Conservation (phyloP, 2,329 filamentous ascomycete genomes). For the Colletotrichum graminicola region DNA sequence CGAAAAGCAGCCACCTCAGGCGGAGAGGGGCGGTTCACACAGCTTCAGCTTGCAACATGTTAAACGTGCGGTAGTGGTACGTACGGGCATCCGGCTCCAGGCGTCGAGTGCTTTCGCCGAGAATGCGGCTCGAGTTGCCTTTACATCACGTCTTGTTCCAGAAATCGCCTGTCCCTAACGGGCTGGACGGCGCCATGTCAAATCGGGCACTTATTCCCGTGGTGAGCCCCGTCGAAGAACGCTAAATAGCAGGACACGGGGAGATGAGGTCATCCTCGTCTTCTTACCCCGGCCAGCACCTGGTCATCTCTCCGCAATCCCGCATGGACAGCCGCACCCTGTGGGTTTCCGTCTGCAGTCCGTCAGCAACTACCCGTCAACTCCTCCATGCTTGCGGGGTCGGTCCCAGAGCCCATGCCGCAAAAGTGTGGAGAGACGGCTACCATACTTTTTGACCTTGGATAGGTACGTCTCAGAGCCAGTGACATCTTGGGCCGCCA, state of each 20-base stretch:
- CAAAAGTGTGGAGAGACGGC: slow-evolving; percentile 17
- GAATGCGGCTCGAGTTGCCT: slow-evolving; percentile 30
- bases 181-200: neutral
- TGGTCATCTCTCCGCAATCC: slow-evolving; percentile 36
- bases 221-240: slow-evolving; percentile 1
- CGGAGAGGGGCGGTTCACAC: neutral
- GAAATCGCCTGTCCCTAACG: slow-evolving; percentile 1
- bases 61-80: neutral
- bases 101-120: slow-evolving; percentile 1
- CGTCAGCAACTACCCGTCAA: slow-evolving; percentile 12
- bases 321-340: slow-evolving; percentile 34
- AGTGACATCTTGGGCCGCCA: slow-evolving; percentile 15
- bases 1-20: neutral
- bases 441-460: slow-evolving; percentile 12
- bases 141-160: neutral
- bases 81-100: slow-evolving; percentile 7
- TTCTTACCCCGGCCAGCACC: slow-evolving; percentile 27
- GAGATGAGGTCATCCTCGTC: slow-evolving; percentile 38
- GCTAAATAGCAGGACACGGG: neutral
- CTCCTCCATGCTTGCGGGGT: slow-evolving; percentile 14
- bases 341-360: slow-evolving; percentile 28
- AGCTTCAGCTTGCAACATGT: neutral
- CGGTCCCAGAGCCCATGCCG: slow-evolving; percentile 13
- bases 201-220: slow-evolving; percentile 10
- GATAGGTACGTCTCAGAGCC: neutral